phyloP scores from a whole-genome alignment of 1,139 yeast species.

The Yamadazyma kanchanaburiensis region DNA sequence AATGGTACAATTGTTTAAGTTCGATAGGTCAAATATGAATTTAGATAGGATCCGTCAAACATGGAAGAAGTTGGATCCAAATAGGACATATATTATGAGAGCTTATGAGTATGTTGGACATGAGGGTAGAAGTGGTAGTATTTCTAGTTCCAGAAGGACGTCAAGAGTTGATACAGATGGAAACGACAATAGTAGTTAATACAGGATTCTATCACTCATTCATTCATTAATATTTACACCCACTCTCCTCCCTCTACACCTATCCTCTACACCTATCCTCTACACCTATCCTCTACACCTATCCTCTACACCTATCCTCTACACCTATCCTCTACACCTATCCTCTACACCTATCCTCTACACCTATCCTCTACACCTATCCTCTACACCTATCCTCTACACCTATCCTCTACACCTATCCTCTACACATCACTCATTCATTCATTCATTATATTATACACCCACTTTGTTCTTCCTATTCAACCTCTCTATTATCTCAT shows the following conservation, averaged over 20 bases:
- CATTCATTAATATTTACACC: not conserved
- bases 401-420: too few species aligned
- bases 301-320: too few species aligned
- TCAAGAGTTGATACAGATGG: conserved; percentile 3
- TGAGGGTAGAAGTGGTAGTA: conserved; percentile 7
- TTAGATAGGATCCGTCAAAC: conserved; percentile 40
- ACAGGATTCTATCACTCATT: not conserved
- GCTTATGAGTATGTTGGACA: conserved; percentile 37
- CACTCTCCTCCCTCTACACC: not conserved
- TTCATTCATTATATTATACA: conserved; percentile 1
- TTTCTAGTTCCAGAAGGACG: not conserved
- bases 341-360: too few species aligned
- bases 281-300: too few species aligned
- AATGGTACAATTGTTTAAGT: conserved; percentile 30
- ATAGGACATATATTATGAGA: conserved; percentile 33
- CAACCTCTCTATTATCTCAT: conserved; percentile 18
- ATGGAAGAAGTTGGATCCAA: conserved; percentile 47
- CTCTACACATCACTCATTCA: not conserved
- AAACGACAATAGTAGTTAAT: not conserved
- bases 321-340: too few species aligned
- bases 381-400: too few species aligned
- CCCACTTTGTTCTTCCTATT: conserved; percentile 12
- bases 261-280: not conserved
- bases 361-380: too few species aligned
- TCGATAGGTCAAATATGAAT: conserved; percentile 41